phyloP scores from a whole-genome alignment of 208 protist species.

The Angomonas desouzai region DNA sequence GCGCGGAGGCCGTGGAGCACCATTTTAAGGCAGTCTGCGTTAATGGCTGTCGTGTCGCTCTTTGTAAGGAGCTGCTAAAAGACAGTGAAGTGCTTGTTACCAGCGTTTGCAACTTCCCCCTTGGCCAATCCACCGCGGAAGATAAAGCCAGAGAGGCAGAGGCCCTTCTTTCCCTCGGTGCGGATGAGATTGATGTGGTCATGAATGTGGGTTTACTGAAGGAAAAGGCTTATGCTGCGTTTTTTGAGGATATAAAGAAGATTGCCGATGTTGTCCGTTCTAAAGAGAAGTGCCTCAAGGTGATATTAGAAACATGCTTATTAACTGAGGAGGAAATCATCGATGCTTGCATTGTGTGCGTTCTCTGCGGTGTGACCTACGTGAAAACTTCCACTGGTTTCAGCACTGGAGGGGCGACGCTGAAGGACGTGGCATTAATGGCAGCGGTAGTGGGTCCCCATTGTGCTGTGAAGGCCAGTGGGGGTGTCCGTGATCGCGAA shows the following conservation, averaged over 20 bases:
- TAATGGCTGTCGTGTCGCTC: constrained; percentile 74
- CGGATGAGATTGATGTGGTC: constrained; percentile 94
- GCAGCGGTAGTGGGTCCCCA: constrained; percentile 79
- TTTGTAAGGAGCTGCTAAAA: constrained; percentile 38
- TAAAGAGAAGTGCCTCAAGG: constrained; percentile 49
- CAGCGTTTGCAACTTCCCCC: constrained; percentile 88
- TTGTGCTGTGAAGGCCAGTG: constrained; percentile 85
- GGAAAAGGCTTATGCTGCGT: constrained; percentile 73
- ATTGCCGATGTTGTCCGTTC: constrained; percentile 70
- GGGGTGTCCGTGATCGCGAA: constrained; percentile 79
- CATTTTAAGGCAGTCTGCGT: constrained; percentile 92
- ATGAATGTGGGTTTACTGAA: constrained; percentile 90
- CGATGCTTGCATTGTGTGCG: constrained; percentile 81
- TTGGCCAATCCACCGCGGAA: constrained; percentile 77
- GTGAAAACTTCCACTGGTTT: constrained; percentile 97
- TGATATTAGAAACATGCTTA: constrained; percentile 94
- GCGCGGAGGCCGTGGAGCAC: constrained; percentile 78
- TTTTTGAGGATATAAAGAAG: constrained; percentile 61
- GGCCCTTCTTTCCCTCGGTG: constrained; percentile 66
- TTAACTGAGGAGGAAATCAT: constrained; percentile 88
- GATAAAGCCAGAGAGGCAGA: constrained; percentile 86
- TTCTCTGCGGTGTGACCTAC: constrained; percentile 83
- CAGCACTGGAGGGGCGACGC: constrained; percentile 81
- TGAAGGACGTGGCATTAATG: constrained; percentile 89
- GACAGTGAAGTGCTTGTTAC: constrained; percentile 54